Evolutionary conservation across 495 filamentous ascomycete species (phyloP), one percentile per base, ranked within the genome.

Genomic region (Tuber melanosporum): DNA sequence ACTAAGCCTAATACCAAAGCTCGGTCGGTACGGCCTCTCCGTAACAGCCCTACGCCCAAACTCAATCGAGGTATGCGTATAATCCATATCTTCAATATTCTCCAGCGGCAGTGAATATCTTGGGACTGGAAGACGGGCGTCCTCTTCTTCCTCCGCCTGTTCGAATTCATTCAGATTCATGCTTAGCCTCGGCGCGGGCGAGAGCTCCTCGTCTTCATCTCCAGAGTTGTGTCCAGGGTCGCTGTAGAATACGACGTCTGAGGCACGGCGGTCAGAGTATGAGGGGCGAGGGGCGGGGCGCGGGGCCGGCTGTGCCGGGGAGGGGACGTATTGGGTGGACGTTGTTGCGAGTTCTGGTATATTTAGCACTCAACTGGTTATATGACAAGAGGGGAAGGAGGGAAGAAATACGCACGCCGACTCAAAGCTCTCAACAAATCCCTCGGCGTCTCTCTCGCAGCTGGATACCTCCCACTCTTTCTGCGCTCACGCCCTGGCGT

Each of bases 401-500:
- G 22, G 12, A 7, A 43, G 46, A 45, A 36, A 26, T 74, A 46
- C 78, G 52, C 74, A 81, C 79, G 69, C 52, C 74, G 69, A 42
- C 79, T 79, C 19, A 82, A 70, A 22, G 71, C 71, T n/a, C 76
- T 75, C 42, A 82, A 72, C 32, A 79, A 42, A 57, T 82, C 80
- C 39, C 81, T 69, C 26, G 79, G 79, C 3, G 79, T 81, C 41
- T 81, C 79, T 12, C 80, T 71, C 0, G 81, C 76, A 19, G 80
- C 75, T 20, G 74, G 76, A n/a, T 79, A 74, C 42, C 76, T 70
- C 32, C 80, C 80, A 19, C 66, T 79, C 17, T 73, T 77, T 44
- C 77, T 82, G 15, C 81, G 47, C 52, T 81, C 79, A 14, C 81
- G 42, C 1, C 78, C 78, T 17, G 79, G 79, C 14, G 79, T 81